Base-by-base conservation (phyloP, 2,329 filamentous ascomycete genomes). In the Pseudocercospora fuligena region DNA sequence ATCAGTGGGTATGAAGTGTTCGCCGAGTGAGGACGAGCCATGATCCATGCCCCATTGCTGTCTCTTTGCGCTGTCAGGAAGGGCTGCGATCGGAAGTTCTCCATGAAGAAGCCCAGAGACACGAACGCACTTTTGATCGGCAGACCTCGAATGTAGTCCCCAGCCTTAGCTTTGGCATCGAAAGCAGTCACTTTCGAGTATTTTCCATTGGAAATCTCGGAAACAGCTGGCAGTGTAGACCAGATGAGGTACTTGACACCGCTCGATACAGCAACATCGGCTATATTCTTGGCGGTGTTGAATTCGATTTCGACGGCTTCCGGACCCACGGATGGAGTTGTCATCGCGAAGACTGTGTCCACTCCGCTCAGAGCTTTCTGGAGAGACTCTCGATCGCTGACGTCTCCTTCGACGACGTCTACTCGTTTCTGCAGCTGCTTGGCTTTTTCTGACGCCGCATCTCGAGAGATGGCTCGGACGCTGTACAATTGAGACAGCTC, bases 401-500 rank as follows among this genome's bases (percentile, higher is more conserved):
- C 66, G 70, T 89, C 82, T 57, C 82, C 86, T 75, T 82, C 67
- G 43, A 85, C 80, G n/a, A 88, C 76, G 54, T 88, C 82, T 3
- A 83, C 81, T 46, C 80, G 73, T 0, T 72, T 71, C 0, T 75
- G 61, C 5, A 88, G 79, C 0, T 75, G 75, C 71, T 83, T 80
- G 19, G 85, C 80, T 0, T 76, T 77, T 0, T 81, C 72, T 40
- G 80, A 82, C 3, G 75, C 73, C 1, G 76, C 63, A 66, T 86
- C 78, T 56, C 87, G 84, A 2, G 86, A 87, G 19, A 89, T 78
- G 47, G 79, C 87, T 40, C 86, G 84, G 56, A 89, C 77, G 3
- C 76, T 73, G 80, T 82, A 88, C 33, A 80, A 70, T 43, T 80
- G 77, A 9, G 79, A 81, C 1, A 84, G 77, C 62, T 80, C 75